Conservation (phyloP, 2,329 filamentous ascomycete species). For the Pyricularia pennisetigena region DNA sequence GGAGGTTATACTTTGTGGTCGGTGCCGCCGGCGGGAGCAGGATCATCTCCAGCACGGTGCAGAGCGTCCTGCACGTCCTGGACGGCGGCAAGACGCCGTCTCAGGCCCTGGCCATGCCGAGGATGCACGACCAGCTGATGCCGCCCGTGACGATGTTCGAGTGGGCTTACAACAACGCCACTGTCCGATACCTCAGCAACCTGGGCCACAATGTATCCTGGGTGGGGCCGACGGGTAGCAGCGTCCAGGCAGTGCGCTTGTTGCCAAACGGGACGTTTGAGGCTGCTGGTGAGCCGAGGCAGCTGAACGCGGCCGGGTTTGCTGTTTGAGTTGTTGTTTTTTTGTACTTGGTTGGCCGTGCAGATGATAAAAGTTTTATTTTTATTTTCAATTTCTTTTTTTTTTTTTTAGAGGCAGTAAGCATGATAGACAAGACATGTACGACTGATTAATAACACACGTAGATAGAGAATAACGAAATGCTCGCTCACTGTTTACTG, state of each 20-base stretch:
- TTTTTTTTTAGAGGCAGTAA: too few relatives aligned
- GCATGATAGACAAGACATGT: not conserved
- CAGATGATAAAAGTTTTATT: not conserved
- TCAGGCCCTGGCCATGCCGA: slow-evolving; percentile 53
- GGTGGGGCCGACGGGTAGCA: slow-evolving; percentile 52
- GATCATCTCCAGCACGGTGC: slow-evolving; percentile 73
- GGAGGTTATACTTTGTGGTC: slow-evolving; percentile 56
- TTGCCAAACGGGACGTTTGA: slow-evolving; percentile 61
- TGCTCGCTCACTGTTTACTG: not conserved
- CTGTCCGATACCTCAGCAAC: slow-evolving; percentile 50
- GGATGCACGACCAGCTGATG: slow-evolving; percentile 75
- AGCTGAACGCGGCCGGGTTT: slow-evolving; percentile 59
- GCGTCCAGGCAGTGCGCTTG: slow-evolving; percentile 60
- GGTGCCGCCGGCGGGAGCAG: slow-evolving; percentile 74
- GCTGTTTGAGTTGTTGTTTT: slow-evolving; percentile 22
- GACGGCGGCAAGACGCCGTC: slow-evolving; percentile 50
- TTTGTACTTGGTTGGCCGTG: too few relatives aligned
- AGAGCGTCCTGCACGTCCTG: slow-evolving; percentile 63
- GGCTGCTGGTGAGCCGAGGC: slow-evolving; percentile 67
- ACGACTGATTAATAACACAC: not conserved
- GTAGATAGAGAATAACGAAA: not conserved
- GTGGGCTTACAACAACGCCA: slow-evolving; percentile 52
- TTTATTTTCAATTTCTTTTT: not conserved
- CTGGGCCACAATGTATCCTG: slow-evolving; percentile 65
- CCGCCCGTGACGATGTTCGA: slow-evolving; percentile 63